A percentile compares a stretch with the other conserved stretches of the same genome.
phyloP scores from a whole-genome alignment of 2,329 filamentous ascomycete genomes.

The Hypoxylon sp. region DNA sequence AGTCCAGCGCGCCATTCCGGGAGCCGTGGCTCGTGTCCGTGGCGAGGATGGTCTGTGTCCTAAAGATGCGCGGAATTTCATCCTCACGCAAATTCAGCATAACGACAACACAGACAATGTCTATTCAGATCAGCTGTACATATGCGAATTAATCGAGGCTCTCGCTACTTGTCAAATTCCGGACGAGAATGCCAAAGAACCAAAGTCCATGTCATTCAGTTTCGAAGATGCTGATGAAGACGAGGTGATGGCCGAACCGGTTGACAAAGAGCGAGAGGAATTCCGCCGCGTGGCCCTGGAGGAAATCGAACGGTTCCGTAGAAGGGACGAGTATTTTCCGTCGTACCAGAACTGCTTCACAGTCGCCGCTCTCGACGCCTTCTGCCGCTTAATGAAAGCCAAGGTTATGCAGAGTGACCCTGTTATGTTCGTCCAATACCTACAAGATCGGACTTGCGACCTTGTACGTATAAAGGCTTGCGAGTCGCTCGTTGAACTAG shows the following conservation, averaged over 20 bases:
- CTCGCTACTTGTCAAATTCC: conserved; percentile 70
- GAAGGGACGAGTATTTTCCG: conserved; percentile 76
- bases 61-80: conserved; percentile 80
- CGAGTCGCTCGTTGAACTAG: conserved; percentile 73
- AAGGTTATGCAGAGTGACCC: conserved; percentile 67
- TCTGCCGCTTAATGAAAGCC: conserved; percentile 73
- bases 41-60: conserved; percentile 82
- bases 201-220: conserved; percentile 58
- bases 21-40: conserved; percentile 82
- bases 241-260: conserved; percentile 57
- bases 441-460: conserved; percentile 73
- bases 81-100: conserved; percentile 89
- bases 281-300: conserved; percentile 68
- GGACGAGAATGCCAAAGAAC: conserved; percentile 56
- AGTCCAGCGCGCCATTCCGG: conserved; percentile 85
- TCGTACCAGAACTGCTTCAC: conserved; percentile 78
- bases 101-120: conserved; percentile 95
- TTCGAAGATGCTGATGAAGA: conserved; percentile 58
- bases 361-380: conserved; percentile 71
- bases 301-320: conserved; percentile 74
- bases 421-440: conserved; percentile 71
- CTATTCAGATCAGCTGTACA: conserved; percentile 90
- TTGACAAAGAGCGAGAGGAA: conserved; percentile 58
- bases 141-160: conserved; percentile 79
- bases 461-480: conserved; percentile 75